A percentile compares a stretch with the other conserved stretches of the same genome.
Evolutionary conservation across 768 basidiomycete genomes (phyloP).

Genomic region (Podaxis sp.): DNA sequence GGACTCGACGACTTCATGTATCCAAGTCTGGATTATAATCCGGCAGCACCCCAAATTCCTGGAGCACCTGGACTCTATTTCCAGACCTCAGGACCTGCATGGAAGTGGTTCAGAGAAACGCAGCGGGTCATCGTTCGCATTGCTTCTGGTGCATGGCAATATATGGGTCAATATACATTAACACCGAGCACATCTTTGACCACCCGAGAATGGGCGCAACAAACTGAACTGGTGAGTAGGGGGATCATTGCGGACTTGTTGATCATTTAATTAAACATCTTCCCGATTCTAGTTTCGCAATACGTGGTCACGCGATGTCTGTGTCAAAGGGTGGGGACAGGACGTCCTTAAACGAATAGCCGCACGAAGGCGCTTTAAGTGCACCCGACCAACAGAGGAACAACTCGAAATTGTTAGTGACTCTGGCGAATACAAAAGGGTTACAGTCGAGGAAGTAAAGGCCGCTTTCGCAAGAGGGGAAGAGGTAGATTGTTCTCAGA

Average conservation of each 20-base stretch:
- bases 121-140: conserved; percentile 31
- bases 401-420: conserved; percentile 11
- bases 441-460: conserved; percentile 20
- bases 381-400: conserved; percentile 13
- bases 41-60: conserved; percentile 27
- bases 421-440: conserved; percentile 6
- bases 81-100: not conserved
- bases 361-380: conserved; percentile 16
- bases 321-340: conserved; percentile 16
- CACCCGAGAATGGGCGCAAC: conserved; percentile 22
- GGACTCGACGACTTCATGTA: conserved; percentile 31
- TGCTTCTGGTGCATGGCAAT: conserved; percentile 30
- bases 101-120: not conserved
- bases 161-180: conserved; percentile 35
- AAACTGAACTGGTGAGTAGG: conserved; percentile 21
- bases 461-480: conserved; percentile 7
- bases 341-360: conserved; percentile 13
- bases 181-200: conserved; percentile 38
- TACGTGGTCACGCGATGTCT: conserved; percentile 19
- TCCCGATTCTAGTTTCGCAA: conserved; percentile 14
- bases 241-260: not conserved
- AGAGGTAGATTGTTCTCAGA: not conserved
- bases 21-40: conserved; percentile 20
- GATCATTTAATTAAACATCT: not conserved
- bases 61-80: conserved; percentile 32